Conservation (phyloP, 2,329 filamentous ascomycete species). For the Ophiostoma sp. region DNA sequence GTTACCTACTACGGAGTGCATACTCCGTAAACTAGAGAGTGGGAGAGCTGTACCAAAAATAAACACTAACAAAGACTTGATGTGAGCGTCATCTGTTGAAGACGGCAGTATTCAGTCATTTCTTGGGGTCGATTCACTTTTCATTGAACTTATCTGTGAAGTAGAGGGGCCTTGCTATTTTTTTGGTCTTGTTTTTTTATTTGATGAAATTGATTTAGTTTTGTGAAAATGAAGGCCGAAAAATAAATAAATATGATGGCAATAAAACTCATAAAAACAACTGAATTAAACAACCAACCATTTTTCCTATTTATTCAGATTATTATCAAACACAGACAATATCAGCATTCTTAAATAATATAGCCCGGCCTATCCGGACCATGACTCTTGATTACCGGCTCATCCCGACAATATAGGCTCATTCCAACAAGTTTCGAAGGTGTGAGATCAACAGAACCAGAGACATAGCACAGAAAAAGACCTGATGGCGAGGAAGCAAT, state of each 20-base stretch:
- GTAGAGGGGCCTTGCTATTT: too few relatives aligned
- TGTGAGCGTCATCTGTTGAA: background rate
- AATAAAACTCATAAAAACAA: too few relatives aligned
- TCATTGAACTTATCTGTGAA: background rate
- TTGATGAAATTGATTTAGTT: too few relatives aligned
- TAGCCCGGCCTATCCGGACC: background rate
- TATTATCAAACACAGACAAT: too few relatives aligned
- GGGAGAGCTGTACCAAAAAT: background rate
- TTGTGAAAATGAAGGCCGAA: too few relatives aligned
- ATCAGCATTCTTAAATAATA: background rate
- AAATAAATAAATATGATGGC: too few relatives aligned
- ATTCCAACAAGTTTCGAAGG: background rate
- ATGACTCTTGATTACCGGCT: background rate
- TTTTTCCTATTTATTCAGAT: too few relatives aligned
- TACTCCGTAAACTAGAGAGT: background rate
- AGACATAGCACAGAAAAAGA: background rate
- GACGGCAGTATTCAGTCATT: background rate
- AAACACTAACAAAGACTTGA: background rate
- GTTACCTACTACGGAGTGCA: too few relatives aligned
- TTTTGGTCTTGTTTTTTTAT: too few relatives aligned
- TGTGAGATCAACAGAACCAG: background rate
- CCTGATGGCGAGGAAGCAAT: background rate
- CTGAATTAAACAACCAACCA: too few relatives aligned
- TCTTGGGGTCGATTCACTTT: background rate
- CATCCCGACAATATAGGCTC: background rate